phyloP scores from a whole-genome alignment of 305 asterid genomes.

The Fraxinus latifolia region DNA sequence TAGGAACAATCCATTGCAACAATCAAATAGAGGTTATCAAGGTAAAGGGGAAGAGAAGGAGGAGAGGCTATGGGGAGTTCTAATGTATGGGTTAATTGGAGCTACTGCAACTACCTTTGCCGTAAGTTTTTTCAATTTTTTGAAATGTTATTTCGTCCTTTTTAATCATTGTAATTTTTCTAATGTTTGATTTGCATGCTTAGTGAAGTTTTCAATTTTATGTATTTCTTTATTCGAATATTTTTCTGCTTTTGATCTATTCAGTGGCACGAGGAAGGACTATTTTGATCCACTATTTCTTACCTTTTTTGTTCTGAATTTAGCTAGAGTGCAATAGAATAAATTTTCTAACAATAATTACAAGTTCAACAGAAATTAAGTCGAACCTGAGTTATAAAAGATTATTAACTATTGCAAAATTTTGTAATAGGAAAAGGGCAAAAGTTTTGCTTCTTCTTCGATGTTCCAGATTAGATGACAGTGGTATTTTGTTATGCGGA shows the following conservation, averaged over 20 bases:
- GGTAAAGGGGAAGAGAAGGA: slow-evolving; percentile 27
- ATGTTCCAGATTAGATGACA: background rate
- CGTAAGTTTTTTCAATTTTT: slow-evolving; percentile 35
- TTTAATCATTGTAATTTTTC: background rate
- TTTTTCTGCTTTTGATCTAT: background rate
- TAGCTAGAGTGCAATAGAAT: background rate
- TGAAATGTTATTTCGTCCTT: background rate
- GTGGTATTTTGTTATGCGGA: background rate
- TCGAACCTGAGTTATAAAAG: background rate
- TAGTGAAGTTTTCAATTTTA: background rate
- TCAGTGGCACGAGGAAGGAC: background rate
- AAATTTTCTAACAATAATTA: background rate
- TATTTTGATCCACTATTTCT: background rate
- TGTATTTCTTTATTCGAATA: background rate
- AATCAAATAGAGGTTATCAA: slow-evolving; percentile 20
- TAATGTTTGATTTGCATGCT: background rate
- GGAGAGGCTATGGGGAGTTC: slow-evolving; percentile 55
- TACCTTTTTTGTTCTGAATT: background rate
- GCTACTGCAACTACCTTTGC: slow-evolving; percentile 79
- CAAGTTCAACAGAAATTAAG: background rate
- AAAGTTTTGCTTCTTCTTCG: background rate
- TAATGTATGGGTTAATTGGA: slow-evolving; percentile 71
- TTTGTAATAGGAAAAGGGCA: background rate
- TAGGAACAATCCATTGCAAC: background rate
- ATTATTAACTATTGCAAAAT: background rate